phyloP scores from a whole-genome alignment of 2,329 filamentous ascomycete species.

The Lachnellula hyalina region DNA sequence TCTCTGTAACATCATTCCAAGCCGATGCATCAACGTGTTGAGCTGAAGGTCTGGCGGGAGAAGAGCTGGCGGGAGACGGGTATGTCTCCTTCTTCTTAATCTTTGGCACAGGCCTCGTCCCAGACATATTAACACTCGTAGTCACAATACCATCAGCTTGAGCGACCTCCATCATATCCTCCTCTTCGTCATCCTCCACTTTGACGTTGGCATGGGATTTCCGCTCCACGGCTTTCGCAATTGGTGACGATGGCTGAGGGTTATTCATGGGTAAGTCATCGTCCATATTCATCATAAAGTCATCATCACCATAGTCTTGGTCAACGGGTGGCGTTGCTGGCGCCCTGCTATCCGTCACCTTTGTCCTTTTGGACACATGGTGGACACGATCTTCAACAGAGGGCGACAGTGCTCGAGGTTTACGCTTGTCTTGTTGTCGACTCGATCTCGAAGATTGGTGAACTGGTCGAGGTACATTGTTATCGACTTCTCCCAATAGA shows the following conservation, averaged over 20 bases:
- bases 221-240: constrained; percentile 70
- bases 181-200: constrained; percentile 63
- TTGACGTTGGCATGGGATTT: constrained; percentile 56
- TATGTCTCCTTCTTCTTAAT: constrained; percentile 56
- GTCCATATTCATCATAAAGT: constrained; percentile 50
- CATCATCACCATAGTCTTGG: constrained; percentile 51
- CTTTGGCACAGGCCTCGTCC: constrained; percentile 72
- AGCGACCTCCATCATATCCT: constrained; percentile 83
- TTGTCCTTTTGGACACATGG: constrained; percentile 51
- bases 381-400: constrained; percentile 48
- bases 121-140: constrained; percentile 77
- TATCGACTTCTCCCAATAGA: constrained; percentile 82
- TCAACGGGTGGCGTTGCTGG: constrained; percentile 42
- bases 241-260: constrained; percentile 78
- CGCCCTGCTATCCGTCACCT: constrained; percentile 45
- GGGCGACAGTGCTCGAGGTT: constrained; percentile 75
- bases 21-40: constrained; percentile 69
- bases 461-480: constrained; percentile 60
- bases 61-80: constrained; percentile 70
- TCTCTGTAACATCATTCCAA: constrained; percentile 84
- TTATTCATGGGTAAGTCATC: constrained; percentile 80
- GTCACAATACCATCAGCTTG: constrained; percentile 65
- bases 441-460: constrained; percentile 59
- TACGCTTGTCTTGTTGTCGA: constrained; percentile 71
- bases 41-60: constrained; percentile 58